phyloP scores from a whole-genome alignment of 208 protist genomes.

The Leishmania tarentolae region DNA sequence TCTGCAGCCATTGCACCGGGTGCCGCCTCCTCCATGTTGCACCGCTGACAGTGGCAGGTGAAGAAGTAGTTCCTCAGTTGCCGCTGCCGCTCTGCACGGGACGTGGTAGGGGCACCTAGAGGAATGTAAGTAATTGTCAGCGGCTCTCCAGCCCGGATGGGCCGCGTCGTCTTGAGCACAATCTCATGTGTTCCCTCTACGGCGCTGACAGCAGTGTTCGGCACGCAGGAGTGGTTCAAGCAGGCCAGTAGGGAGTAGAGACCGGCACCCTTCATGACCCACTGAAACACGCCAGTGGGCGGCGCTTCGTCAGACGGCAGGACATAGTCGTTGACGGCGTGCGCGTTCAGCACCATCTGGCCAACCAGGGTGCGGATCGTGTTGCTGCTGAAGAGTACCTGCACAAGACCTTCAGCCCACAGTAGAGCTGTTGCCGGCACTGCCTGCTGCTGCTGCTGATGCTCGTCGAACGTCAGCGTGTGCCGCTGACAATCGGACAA shows the following conservation, averaged over 20 bases:
- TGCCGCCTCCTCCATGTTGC: constrained; percentile 26
- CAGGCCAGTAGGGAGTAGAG: constrained; percentile 73
- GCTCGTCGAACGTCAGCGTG: not conserved
- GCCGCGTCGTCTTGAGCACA: constrained; percentile 48
- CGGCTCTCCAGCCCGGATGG: constrained; percentile 50
- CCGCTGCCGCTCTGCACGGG: constrained; percentile 35
- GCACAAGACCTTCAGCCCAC: constrained; percentile 58
- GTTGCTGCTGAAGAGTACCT: constrained; percentile 46
- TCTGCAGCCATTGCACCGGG: not conserved
- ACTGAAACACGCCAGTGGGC: constrained; percentile 24
- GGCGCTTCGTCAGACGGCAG: not conserved
- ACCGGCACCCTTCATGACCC: constrained; percentile 71
- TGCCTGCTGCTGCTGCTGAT: not conserved
- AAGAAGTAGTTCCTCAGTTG: constrained; percentile 77
- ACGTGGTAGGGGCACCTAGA: constrained; percentile 32
- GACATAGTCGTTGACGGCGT: constrained; percentile 66
- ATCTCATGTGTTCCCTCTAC: constrained; percentile 70
- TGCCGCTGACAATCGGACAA: not conserved
- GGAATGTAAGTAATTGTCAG: constrained; percentile 85
- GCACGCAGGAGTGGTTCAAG: constrained; percentile 84
- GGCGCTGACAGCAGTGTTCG: constrained; percentile 52
- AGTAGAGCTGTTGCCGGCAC: not conserved
- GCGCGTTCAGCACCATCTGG: constrained; percentile 74
- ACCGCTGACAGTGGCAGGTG: constrained; percentile 63
- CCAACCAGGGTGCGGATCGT: constrained; percentile 73